phyloP scores from a whole-genome alignment of 371 early-diverging fungal species.

The Lichtheimia ramosa region DNA sequence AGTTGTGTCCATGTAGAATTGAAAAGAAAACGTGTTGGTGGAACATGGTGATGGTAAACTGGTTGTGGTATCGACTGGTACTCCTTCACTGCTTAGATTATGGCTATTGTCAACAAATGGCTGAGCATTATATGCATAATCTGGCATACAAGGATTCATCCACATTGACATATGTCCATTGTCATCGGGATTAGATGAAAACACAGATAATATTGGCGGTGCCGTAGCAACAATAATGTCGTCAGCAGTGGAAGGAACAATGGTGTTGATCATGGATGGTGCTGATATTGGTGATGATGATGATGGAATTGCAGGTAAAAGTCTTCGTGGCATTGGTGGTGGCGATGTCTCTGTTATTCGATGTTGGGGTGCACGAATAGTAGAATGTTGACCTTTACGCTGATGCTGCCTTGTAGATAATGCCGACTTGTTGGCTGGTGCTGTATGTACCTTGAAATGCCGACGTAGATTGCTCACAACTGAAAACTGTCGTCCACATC shows the following conservation, averaged over 20 bases:
- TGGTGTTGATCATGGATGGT: background rate
- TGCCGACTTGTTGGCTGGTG: background rate
- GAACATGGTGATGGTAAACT: background rate
- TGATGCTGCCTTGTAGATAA: background rate
- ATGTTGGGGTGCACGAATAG: too few relatives aligned
- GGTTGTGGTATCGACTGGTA: background rate
- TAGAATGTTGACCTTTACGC: too few relatives aligned
- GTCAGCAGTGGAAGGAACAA: background rate
- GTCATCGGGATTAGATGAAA: too few relatives aligned
- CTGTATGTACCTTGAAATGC: conserved; percentile 10
- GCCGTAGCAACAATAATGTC: background rate
- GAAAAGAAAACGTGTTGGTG: background rate
- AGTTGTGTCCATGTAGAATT: background rate
- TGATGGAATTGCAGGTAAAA: background rate
- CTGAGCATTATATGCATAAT: background rate
- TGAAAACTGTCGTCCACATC: conserved; percentile 9
- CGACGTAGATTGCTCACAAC: conserved; percentile 16
- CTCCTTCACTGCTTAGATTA: background rate
- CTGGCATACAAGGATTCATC: too few relatives aligned
- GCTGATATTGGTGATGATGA: background rate
- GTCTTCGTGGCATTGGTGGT: too few relatives aligned
- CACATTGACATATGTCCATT: too few relatives aligned
- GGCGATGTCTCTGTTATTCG: too few relatives aligned
- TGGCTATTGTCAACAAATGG: too few relatives aligned
- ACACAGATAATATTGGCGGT: too few relatives aligned